phyloP scores from a whole-genome alignment of 352 stramenopile species.

The Pythium rishiriense region DNA sequence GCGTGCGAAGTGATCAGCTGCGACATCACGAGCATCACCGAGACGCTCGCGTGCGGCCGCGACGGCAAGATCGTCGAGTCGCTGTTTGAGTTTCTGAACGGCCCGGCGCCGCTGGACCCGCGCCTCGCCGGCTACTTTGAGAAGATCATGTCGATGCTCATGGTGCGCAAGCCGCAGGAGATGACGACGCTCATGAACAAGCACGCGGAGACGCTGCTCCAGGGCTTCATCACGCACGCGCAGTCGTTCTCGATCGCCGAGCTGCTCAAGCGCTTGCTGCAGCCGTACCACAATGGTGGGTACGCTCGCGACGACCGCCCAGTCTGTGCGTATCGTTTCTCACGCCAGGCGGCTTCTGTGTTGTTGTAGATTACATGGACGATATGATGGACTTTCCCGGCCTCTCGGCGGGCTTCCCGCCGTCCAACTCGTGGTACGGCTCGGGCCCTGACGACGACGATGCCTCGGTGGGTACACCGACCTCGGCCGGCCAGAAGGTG shows the following conservation, averaged over 20 bases:
- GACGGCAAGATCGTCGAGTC: slow-evolving; percentile 83
- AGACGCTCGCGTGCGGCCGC: slow-evolving; percentile 76
- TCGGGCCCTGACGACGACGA: slow-evolving; percentile 69
- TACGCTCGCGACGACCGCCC: not conserved
- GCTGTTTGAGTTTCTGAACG: slow-evolving; percentile 92
- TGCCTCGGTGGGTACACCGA: slow-evolving; percentile 58
- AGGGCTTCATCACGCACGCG: slow-evolving; percentile 62
- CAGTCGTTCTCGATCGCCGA: slow-evolving; percentile 82
- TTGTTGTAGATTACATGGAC: slow-evolving; percentile 71
- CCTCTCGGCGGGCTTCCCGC: slow-evolving; percentile 72
- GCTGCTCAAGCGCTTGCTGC: slow-evolving; percentile 80
- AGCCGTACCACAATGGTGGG: slow-evolving; percentile 74
- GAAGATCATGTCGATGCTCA: slow-evolving; percentile 91
- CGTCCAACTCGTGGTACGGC: slow-evolving; percentile 75
- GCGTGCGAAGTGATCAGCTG: slow-evolving; percentile 97
- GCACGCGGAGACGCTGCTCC: slow-evolving; percentile 68
- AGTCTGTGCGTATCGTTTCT: not conserved
- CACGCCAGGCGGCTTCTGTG: not conserved
- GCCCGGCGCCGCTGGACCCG: slow-evolving; percentile 85
- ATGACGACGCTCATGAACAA: slow-evolving; percentile 87
- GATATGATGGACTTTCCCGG: slow-evolving; percentile 85
- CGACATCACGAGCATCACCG: slow-evolving; percentile 93
- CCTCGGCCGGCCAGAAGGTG: slow-evolving; percentile 60
- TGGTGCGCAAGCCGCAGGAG: slow-evolving; percentile 85
- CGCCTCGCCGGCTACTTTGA: slow-evolving; percentile 97